These are phyloP conservation scores for Acanthochlamys bracteata DNA, from an alignment of 106 monocot species.

Conservation along the genomic window DNA sequence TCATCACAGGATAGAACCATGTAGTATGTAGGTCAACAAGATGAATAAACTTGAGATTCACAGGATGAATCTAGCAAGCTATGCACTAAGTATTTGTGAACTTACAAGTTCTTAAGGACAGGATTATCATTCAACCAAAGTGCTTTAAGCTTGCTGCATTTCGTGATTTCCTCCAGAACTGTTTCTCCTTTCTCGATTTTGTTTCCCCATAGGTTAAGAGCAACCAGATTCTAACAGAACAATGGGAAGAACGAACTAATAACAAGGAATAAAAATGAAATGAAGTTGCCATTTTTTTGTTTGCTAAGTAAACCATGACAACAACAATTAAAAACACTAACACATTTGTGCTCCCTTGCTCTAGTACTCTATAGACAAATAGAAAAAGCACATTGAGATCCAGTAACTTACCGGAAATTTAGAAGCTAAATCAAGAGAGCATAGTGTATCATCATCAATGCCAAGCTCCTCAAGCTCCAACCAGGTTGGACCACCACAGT, in stretches of 20 bases:
- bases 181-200: slow-evolving; percentile 57
- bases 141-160: slow-evolving; percentile 67
- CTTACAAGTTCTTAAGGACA: slow-evolving; percentile 39
- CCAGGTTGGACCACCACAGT: slow-evolving; percentile 48
- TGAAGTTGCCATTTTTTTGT: no score
- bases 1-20: no score
- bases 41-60: no score
- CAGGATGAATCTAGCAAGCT: no score
- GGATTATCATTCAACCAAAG: slow-evolving; percentile 95
- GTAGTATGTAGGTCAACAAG: no score
- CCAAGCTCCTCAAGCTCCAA: slow-evolving; percentile 88
- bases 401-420: slow-evolving; percentile 66
- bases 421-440: slow-evolving; percentile 57
- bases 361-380: neutral
- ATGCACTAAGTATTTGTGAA: neutral
- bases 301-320: no score
- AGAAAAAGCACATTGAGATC: slow-evolving; percentile 74
- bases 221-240: slow-evolving; percentile 51
- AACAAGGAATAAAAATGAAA: no score
- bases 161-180: slow-evolving; percentile 48
- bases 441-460: slow-evolving; percentile 73
- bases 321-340: no score
- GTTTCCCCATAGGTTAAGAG: slow-evolving; percentile 97
- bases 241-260: no score
- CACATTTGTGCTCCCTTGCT: no score